These are phyloP conservation scores for Backusella mclennaniae DNA, from an alignment of 192 early-diverging fungal genomes.

Conservation along the genomic window DNA sequence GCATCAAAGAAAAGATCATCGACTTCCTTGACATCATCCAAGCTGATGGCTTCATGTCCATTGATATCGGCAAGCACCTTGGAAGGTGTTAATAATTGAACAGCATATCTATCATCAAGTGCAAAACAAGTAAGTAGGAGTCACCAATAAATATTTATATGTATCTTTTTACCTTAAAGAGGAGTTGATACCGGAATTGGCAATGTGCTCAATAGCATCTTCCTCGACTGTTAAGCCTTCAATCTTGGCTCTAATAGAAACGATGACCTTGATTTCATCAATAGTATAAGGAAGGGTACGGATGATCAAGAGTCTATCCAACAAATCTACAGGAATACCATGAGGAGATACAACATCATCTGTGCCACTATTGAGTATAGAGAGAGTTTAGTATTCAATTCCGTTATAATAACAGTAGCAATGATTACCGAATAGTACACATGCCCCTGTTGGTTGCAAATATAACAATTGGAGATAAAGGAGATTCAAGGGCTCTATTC, in stretches of 20 bases:
- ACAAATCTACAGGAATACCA: slow-evolving; percentile 94
- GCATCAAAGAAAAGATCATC: slow-evolving; percentile 87
- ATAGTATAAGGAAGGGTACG: slow-evolving; percentile 90
- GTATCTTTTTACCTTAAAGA: slow-evolving; percentile 68
- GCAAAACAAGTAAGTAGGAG: not conserved
- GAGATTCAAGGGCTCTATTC: slow-evolving; percentile 95
- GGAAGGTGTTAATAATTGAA: slow-evolving; percentile 93
- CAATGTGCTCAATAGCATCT: slow-evolving; percentile 75
- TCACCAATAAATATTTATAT: not conserved
- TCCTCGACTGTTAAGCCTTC: slow-evolving; percentile 80
- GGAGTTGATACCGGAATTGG: slow-evolving; percentile 83
- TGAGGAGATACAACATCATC: slow-evolving; percentile 81
- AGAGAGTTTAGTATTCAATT: not conserved
- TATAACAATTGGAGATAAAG: slow-evolving; percentile 95
- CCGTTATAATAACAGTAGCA: not conserved
- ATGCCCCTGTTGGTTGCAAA: slow-evolving; percentile 87
- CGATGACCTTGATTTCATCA: slow-evolving; percentile 87
- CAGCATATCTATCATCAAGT: slow-evolving; percentile 67
- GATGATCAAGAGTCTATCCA: slow-evolving; percentile 96
- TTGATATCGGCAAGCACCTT: slow-evolving; percentile 85
- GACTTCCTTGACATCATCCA: slow-evolving; percentile 87
- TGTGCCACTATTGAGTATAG: slow-evolving; percentile 60
- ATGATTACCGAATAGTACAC: slow-evolving; percentile 31
- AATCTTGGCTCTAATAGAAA: slow-evolving; percentile 91
- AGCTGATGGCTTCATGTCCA: slow-evolving; percentile 75